phyloP scores from a whole-genome alignment of 257 asterid genomes.

The Nicotiana noctiflora region DNA sequence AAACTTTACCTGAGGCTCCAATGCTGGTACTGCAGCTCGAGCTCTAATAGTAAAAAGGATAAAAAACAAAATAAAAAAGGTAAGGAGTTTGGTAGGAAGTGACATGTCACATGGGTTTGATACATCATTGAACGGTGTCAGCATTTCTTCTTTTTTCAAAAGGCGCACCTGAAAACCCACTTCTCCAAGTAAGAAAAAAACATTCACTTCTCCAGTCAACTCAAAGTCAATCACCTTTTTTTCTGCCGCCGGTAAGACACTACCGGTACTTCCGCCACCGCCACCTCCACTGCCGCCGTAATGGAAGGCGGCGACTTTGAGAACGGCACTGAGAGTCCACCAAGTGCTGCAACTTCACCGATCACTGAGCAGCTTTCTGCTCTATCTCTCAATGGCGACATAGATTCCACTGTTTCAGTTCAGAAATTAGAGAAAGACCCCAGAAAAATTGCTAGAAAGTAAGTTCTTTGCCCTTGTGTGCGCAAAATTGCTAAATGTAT shows the following conservation, averaged over 20 bases:
- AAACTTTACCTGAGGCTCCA: too few species aligned
- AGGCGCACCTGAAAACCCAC: not conserved
- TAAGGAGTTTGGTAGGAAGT: not conserved
- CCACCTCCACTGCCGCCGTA: not conserved
- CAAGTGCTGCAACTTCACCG: constrained; percentile 1
- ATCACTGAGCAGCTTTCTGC: constrained; percentile 20
- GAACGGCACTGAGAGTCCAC: not conserved
- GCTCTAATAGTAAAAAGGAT: too few species aligned
- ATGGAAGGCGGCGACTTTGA: constrained; percentile 36
- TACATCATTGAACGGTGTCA: not conserved
- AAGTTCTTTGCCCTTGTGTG: not conserved
- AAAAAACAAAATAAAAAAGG: not conserved
- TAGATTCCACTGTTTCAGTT: constrained; percentile 17
- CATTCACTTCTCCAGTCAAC: constrained; percentile 20
- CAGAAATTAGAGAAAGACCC: constrained; percentile 59
- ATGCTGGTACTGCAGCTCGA: too few species aligned
- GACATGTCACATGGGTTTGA: not conserved
- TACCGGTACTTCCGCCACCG: not conserved
- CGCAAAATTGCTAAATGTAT: constrained; percentile 19
- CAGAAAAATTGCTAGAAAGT: constrained; percentile 67
- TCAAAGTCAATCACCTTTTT: constrained; percentile 24
- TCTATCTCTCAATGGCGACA: constrained; percentile 31
- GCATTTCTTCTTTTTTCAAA: not conserved
- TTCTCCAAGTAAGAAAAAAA: not conserved
- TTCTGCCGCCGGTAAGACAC: not conserved